These are phyloP conservation scores for Linnemannia schmuckeri DNA, from an alignment of 192 early-diverging fungal genomes.

Conservation along the genomic window DNA sequence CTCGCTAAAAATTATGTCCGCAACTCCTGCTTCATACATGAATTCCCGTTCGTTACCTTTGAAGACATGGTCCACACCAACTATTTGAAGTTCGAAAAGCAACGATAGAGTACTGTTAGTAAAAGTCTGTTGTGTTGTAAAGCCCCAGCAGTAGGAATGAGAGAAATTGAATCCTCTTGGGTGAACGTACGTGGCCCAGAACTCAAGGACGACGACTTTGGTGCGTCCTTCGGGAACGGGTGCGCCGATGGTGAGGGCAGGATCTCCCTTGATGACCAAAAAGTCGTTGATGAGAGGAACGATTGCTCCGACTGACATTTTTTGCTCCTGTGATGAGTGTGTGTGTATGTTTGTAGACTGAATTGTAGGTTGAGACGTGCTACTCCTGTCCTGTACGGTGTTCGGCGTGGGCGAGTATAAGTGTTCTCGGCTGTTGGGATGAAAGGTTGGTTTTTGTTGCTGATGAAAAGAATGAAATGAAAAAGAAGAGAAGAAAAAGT, in stretches of 20 bases:
- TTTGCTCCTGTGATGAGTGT: neutral
- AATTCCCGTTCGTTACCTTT: conserved; percentile 21
- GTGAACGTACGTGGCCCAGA: conserved; percentile 53
- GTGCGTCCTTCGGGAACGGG: conserved; percentile 49
- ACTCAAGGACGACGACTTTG: conserved; percentile 53
- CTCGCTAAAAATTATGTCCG: neutral
- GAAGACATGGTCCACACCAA: conserved; percentile 50
- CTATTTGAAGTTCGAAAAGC: neutral
- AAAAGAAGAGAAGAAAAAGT: neutral
- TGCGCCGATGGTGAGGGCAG: conserved; percentile 45
- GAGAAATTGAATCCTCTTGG: neutral
- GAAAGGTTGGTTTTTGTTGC: neutral
- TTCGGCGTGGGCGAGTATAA: too few species aligned
- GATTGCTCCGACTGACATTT: conserved; percentile 53
- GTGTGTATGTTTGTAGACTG: neutral
- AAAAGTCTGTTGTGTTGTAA: neutral
- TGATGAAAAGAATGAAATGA: conserved; percentile 3
- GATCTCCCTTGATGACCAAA: conserved; percentile 55
- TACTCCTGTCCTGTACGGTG: neutral
- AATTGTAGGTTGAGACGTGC: neutral
- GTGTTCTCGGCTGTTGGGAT: neutral
- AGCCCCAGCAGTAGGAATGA: neutral
- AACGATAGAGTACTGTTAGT: neutral
- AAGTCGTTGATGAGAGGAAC: conserved; percentile 54
- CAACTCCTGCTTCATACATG: neutral